Conservation (phyloP, 1,284 basidiomycete genomes). For the Paramarasmius palmivorus region DNA sequence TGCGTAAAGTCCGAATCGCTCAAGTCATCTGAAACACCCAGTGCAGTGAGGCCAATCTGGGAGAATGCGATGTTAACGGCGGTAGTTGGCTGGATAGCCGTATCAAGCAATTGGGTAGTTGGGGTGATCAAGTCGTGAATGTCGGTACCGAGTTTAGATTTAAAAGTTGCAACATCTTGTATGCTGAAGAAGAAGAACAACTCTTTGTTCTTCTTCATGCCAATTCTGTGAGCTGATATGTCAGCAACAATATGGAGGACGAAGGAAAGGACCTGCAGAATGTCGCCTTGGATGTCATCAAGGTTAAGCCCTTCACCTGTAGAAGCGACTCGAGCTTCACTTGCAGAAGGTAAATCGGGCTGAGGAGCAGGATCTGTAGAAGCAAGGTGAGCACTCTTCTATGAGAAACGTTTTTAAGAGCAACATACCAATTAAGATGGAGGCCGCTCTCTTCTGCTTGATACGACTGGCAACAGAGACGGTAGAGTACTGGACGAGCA, state of each 20-base stretch:
- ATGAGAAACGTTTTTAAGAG: too few species aligned
- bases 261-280: slow-evolving; percentile 16
- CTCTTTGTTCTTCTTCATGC: slow-evolving; percentile 31
- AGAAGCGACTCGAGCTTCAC: too few species aligned
- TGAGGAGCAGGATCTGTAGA: too few species aligned
- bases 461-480: too few species aligned
- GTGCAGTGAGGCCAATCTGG: slow-evolving; percentile 29
- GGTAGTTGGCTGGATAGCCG: slow-evolving; percentile 24
- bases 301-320: too few species aligned
- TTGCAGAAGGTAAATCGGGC: too few species aligned
- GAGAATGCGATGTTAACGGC: slow-evolving; percentile 36
- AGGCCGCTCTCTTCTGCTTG: too few species aligned
- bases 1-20: slow-evolving; percentile 28
- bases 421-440: too few species aligned
- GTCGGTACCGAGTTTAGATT: slow-evolving; percentile 21
- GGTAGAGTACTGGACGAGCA: too few species aligned
- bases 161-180: slow-evolving; percentile 26
- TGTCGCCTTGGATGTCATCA: slow-evolving; percentile 25
- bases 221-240: slow-evolving; percentile 19
- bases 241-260: neutral
- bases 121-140: slow-evolving; percentile 35
- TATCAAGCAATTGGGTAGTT: slow-evolving; percentile 21
- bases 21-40: slow-evolving; percentile 36
- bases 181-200: slow-evolving; percentile 34
- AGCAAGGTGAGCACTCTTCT: too few species aligned